Base-by-base conservation (phyloP, 306 rosid species). In the Sesbania bispinosa region DNA sequence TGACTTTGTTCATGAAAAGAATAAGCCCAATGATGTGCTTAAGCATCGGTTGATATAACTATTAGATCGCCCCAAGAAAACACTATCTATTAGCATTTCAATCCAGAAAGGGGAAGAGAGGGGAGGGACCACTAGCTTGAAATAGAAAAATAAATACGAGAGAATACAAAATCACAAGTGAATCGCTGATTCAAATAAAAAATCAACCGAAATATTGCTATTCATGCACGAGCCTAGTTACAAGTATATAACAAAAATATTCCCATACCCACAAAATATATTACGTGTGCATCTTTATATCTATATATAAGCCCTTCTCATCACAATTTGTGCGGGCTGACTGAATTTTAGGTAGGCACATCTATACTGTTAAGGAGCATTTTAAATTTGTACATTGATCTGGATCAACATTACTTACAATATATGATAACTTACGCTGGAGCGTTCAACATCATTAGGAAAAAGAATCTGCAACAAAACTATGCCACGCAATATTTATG, bases 401-500 rank as follows among this genome's bases (percentile, higher is more conserved):
- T 11, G 43, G 36, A 64, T 43, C 74, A 61, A 14, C 23, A 50
- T 70, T 39, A 64, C 73, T 57, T 75, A 57, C 69, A 33, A n/a
- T 10, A 62, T 4, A 70, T 33, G 57, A 48, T 54, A 52, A 54
- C 62, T 63, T 67, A 54, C 53, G 67, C 20, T 35, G 24, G 46
- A 69, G 63, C 27, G 8, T 54, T 62, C 32, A 71, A 52, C 50
- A 73, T 36, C 79, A 10, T 38, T 11, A 27, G 35, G 63, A 58
- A 53, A 71, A 73, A 26, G 62, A 65, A 79, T 75, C 42, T 66
- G 48, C 60, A 15, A 29, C 71, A 55, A 74, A 54, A 35, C 42
- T 45, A 73, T 58, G 71, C 69, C 76, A 14, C 36, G 19, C 13
- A 65, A 61, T 50, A 72, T 60, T 19, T 15, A 60, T 51, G 55